Evolutionary conservation across 2,329 filamentous ascomycete species (phyloP).

Genomic region (Chaetothyriales sp.): DNA sequence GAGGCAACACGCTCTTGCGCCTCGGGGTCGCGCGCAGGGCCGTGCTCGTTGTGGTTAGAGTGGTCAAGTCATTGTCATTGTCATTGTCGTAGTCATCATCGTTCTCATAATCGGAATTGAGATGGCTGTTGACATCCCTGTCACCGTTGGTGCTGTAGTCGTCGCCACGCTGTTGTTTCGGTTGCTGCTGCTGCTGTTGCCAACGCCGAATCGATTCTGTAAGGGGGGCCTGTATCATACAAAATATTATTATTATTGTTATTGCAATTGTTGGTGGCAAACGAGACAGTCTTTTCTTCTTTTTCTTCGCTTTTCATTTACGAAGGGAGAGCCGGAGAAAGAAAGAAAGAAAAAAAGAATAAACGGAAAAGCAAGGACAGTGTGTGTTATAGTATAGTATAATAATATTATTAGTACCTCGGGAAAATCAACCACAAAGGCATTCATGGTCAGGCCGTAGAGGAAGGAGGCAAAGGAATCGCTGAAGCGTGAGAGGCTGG

Average conservation of each 20-base stretch:
- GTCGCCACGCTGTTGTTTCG: background rate
- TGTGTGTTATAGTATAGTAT: too few relatives aligned
- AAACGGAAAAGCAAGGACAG: too few relatives aligned
- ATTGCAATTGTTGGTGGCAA: background rate
- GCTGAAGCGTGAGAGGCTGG: conserved; percentile 80
- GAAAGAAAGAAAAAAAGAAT: too few relatives aligned
- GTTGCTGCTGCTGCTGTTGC: conserved; percentile 35
- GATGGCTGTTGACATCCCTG: background rate
- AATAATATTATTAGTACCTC: conserved; percentile 44
- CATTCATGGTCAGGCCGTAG: conserved; percentile 97
- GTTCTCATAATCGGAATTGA: background rate
- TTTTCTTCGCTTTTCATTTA: too few relatives aligned
- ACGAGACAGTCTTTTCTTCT: too few relatives aligned
- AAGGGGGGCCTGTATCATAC: conserved; percentile 52
- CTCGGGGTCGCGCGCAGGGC: conserved; percentile 16
- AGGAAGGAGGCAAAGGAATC: conserved; percentile 93
- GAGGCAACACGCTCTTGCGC: conserved; percentile 9
- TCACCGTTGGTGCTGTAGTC: background rate
- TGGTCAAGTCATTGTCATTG: conserved; percentile 9
- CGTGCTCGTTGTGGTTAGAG: conserved; percentile 11
- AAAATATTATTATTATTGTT: conserved; percentile 1
- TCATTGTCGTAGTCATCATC: background rate
- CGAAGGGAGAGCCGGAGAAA: too few relatives aligned
- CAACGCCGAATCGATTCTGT: conserved; percentile 63
- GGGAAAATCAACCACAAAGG: conserved; percentile 93